Evolutionary conservation across 176 grass and related monocot genomes (phyloP), one percentile per base, ranked within the genome.

Genomic region (Musa schizocarpa): DNA sequence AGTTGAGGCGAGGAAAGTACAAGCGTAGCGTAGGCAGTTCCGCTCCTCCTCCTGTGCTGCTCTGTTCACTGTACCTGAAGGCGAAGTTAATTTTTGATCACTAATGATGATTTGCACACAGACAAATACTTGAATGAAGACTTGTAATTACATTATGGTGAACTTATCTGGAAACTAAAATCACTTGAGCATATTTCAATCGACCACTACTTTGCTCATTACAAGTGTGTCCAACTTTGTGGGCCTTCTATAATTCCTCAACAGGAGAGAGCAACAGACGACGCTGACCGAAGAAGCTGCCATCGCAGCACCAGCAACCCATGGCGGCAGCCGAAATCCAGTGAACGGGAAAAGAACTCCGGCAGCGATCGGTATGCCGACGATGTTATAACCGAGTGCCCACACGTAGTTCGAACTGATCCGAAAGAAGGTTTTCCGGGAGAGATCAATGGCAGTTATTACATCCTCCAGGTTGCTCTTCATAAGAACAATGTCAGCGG

Each of bases 391-490:
- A 11, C 95, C 95, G 8, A 98, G 90, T 10, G 90, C 94, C 94
- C 94, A 98, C 1, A 93, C 80, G 3, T 93, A 98, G 65, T 98
- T 98, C 94, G 91, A 86, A 27, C 90, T 82, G 81, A 98, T 98
- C 52, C 90, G 86, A 72, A 83, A 93, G 53, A 98, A 87, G 11
- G 95, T 83, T 79, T 98, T 98, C 77, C 90, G 87, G 9, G 95
- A 93, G 74, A 93, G 86, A 51, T 98, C 95, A 56, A 98, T 98
- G 3, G 90, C 90, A 0, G 88, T 93, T 74, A 98, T 86, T 20
- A 98, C 90, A 62, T 98, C 95, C 81, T 98, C 95, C 72, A 98
- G 57, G 80, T 98, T 93, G 81, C 95, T 93, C 85, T 82, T 98
- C 90, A 98, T 89, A 20, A 98, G 90, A 71, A 98, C 90, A 69